Conservation (phyloP, 2,329 filamentous ascomycete species). For the Aspergillus viridinutans region DNA sequence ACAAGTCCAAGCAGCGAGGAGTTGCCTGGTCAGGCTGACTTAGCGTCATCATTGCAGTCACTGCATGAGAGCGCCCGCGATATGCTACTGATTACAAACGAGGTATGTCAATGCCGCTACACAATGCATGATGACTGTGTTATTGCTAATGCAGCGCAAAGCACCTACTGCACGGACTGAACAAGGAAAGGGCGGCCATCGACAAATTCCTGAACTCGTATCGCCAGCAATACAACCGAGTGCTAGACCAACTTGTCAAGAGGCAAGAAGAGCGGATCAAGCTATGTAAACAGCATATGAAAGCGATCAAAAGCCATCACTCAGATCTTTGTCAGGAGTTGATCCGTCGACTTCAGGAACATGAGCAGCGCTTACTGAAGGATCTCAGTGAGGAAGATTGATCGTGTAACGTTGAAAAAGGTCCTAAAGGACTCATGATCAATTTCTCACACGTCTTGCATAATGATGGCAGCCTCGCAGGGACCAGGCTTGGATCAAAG, state of each 20-base stretch:
- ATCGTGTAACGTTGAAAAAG: not conserved
- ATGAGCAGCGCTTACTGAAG: slow-evolving; percentile 19
- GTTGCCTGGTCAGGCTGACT: not conserved
- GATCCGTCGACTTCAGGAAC: slow-evolving; percentile 24
- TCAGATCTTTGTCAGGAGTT: slow-evolving; percentile 26
- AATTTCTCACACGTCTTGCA: not conserved
- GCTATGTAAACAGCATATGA: slow-evolving; percentile 26
- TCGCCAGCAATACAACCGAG: slow-evolving; percentile 38
- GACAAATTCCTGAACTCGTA: slow-evolving; percentile 43
- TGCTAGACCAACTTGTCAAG: slow-evolving; percentile 42
- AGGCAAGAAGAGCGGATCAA: slow-evolving; percentile 38
- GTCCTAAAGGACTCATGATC: not conserved
- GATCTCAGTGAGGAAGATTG: slow-evolving; percentile 4
- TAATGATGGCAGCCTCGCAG: not conserved
- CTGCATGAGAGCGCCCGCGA: slow-evolving; percentile 15
- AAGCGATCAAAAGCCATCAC: slow-evolving; percentile 25
- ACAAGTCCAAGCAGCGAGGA: not conserved
- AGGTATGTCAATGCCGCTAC: slow-evolving; percentile 22
- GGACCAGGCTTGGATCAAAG: not conserved
- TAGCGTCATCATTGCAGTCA: slow-evolving; percentile 6
- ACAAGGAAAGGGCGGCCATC: slow-evolving; percentile 45
- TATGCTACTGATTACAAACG: slow-evolving; percentile 24
- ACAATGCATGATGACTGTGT: not conserved
- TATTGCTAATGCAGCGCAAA: slow-evolving; percentile 16
- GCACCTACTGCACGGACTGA: slow-evolving; percentile 43